Evolutionary conservation across 1,284 basidiomycete genomes (phyloP).

Genomic region (Cutaneotrichosporon spelunceum): DNA sequence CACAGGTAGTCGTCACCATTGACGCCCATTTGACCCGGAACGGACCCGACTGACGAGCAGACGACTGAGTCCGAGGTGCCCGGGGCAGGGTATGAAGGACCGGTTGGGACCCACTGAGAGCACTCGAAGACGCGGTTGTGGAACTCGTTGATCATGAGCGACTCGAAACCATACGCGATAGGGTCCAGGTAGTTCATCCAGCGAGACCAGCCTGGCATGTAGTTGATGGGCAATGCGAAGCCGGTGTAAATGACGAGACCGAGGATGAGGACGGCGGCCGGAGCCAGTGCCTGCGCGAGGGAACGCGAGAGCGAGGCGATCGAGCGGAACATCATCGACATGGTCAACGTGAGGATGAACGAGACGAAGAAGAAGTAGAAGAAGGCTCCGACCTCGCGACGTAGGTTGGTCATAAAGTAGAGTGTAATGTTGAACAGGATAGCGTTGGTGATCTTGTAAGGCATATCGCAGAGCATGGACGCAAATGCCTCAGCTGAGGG

Average conservation of each 20-base stretch:
- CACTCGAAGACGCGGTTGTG: conserved; percentile 45
- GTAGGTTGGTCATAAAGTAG: conserved; percentile 54
- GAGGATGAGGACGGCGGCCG: conserved; percentile 53
- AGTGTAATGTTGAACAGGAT: conserved; percentile 50
- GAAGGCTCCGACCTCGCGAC: conserved; percentile 48
- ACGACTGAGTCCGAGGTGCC: conserved; percentile 39
- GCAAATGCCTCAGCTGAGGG: conserved; percentile 54
- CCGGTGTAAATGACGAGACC: conserved; percentile 56
- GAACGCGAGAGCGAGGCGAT: conserved; percentile 53
- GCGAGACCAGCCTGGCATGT: conserved; percentile 53
- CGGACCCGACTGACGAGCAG: conserved; percentile 53
- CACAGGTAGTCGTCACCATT: conserved; percentile 58
- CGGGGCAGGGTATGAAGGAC: conserved; percentile 45
- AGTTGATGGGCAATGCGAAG: conserved; percentile 50
- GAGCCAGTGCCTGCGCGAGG: conserved; percentile 51
- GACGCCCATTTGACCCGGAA: conserved; percentile 48
- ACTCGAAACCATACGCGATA: conserved; percentile 52
- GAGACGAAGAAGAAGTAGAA: conserved; percentile 51
- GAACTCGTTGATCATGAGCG: conserved; percentile 57
- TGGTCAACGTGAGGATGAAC: conserved; percentile 51
- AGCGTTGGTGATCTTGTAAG: conserved; percentile 52
- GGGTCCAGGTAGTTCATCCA: conserved; percentile 58
- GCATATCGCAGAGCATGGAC: conserved; percentile 54
- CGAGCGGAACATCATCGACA: conserved; percentile 56
- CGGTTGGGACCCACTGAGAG: conserved; percentile 43